These are phyloP conservation scores for Diaporthe citrichinensis DNA, from an alignment of 2,329 filamentous ascomycete genomes.

Conservation along the genomic window DNA sequence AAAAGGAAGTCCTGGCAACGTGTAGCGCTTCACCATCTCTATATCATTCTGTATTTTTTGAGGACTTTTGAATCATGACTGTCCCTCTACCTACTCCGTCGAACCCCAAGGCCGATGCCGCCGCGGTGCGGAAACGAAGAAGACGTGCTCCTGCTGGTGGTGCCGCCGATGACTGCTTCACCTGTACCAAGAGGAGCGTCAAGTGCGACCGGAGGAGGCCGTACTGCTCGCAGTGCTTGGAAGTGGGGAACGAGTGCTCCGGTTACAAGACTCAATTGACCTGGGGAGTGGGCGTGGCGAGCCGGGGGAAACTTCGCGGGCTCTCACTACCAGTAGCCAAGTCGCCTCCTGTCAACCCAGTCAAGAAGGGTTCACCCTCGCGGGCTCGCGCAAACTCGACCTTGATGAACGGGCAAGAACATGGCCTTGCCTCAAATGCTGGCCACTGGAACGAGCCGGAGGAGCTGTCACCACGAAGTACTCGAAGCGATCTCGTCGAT, in stretches of 20 bases:
- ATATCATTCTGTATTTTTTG: constrained; percentile 32
- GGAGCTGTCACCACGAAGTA: constrained; percentile 52
- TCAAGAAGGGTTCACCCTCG: constrained; percentile 62
- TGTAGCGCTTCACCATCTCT: constrained; percentile 1
- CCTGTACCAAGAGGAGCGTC: constrained; percentile 85
- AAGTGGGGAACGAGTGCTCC: constrained; percentile 91
- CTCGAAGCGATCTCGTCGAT: constrained; percentile 54
- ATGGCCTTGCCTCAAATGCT: constrained; percentile 48
- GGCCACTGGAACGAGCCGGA: constrained; percentile 57
- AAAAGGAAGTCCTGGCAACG: constrained; percentile 31
- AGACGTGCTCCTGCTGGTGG: constrained; percentile 90
- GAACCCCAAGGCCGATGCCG: constrained; percentile 50
- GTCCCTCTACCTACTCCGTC: constrained; percentile 60
- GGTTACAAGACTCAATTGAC: constrained; percentile 98
- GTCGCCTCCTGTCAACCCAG: constrained; percentile 66
- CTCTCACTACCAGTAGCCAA: constrained; percentile 81
- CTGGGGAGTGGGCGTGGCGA: constrained; percentile 96
- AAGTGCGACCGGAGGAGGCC: constrained; percentile 93
- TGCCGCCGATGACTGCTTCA: constrained; percentile 94
- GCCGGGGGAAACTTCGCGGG: constrained; percentile 92
- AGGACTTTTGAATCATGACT: constrained; percentile 58
- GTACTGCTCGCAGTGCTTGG: constrained; percentile 95
- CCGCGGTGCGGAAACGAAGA: constrained; percentile 78
- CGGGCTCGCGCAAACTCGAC: constrained; percentile 62
- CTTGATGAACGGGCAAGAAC: constrained; percentile 30